Conservation (phyloP, 1,139 yeast genomes). For the Lizanozyma gosingica region DNA sequence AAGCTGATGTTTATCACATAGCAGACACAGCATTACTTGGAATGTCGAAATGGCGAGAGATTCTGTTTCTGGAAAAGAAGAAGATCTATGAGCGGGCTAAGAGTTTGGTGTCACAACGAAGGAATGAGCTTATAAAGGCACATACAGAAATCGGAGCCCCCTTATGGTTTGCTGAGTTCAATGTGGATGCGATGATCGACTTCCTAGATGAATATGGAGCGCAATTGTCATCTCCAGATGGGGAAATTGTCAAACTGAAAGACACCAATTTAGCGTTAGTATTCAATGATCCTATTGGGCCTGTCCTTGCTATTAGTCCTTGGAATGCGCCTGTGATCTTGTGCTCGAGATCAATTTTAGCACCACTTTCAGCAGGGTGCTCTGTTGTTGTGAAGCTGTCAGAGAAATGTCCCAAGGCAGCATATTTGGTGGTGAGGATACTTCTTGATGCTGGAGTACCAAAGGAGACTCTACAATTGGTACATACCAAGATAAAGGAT, state of each 20-base stretch:
- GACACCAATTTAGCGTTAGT: conserved; percentile 20
- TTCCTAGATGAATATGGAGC: conserved; percentile 18
- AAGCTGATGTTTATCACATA: conserved; percentile 7
- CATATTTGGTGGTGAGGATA: conserved; percentile 22
- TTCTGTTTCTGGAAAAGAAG: conserved; percentile 10
- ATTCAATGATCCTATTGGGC: conserved; percentile 31
- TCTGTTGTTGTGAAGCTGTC: conserved; percentile 35
- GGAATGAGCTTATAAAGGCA: conserved; percentile 13
- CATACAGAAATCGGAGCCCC: conserved; percentile 31
- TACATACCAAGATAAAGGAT: conserved; percentile 22
- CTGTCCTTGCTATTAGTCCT: conserved; percentile 36
- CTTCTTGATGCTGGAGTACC: conserved; percentile 35
- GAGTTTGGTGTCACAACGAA: conserved; percentile 9
- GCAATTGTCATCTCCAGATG: conserved; percentile 15
- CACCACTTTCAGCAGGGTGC: conserved; percentile 44
- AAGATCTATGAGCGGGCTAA: conserved; percentile 14
- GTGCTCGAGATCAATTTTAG: conserved; percentile 26
- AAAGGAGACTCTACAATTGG: conserved; percentile 21
- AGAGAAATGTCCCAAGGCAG: conserved; percentile 25
- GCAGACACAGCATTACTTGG: conserved; percentile 18
- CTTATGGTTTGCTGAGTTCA: conserved; percentile 26
- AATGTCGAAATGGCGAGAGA: conserved; percentile 18
- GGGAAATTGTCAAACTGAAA: conserved; percentile 8
- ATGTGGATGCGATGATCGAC: conserved; percentile 18
- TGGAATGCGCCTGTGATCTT: conserved; percentile 43